A percentile compares a stretch with the other conserved stretches of the same genome.
Evolutionary conservation across 768 basidiomycete genomes (phyloP).

Genomic region (Ramaria sp.): DNA sequence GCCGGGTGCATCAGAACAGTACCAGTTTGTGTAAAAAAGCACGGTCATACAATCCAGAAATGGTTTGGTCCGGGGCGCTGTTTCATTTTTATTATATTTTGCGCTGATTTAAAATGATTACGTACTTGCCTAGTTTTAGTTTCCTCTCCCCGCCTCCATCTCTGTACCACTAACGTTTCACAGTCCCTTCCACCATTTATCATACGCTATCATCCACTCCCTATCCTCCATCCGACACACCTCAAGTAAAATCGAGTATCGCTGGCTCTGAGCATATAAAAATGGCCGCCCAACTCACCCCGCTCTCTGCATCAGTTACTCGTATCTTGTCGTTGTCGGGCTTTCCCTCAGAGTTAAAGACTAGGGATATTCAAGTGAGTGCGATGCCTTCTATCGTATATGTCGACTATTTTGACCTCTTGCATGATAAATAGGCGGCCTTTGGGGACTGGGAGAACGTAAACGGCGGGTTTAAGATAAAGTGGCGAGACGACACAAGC

Average conservation of each 20-base stretch:
- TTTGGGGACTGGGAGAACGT: conserved; percentile 83
- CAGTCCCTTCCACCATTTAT: background rate
- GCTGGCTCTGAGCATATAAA: background rate
- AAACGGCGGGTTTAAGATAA: conserved; percentile 94
- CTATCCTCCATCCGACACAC: background rate
- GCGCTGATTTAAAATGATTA: no score
- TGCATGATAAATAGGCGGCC: conserved; percentile 35
- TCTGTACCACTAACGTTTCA: background rate
- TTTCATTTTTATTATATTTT: no score
- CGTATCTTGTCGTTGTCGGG: conserved; percentile 88
- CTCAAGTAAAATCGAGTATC: background rate
- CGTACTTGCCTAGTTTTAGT: background rate
- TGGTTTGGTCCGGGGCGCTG: no score
- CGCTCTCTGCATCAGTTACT: conserved; percentile 90
- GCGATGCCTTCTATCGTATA: background rate
- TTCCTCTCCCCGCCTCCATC: background rate
- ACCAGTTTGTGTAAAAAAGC: no score
- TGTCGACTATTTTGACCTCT: background rate
- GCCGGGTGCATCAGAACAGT: no score
- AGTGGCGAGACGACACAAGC: conserved; percentile 97
- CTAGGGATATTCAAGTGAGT: conserved; percentile 68
- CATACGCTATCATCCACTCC: conserved; percentile 2
- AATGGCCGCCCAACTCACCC: conserved; percentile 67
- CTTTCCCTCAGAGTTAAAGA: conserved; percentile 94
- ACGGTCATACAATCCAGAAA: no score